A percentile compares a stretch with the other conserved stretches of the same genome.
Conservation (phyloP, 805 yeast genomes). For the Myxozyma nipponensis region DNA sequence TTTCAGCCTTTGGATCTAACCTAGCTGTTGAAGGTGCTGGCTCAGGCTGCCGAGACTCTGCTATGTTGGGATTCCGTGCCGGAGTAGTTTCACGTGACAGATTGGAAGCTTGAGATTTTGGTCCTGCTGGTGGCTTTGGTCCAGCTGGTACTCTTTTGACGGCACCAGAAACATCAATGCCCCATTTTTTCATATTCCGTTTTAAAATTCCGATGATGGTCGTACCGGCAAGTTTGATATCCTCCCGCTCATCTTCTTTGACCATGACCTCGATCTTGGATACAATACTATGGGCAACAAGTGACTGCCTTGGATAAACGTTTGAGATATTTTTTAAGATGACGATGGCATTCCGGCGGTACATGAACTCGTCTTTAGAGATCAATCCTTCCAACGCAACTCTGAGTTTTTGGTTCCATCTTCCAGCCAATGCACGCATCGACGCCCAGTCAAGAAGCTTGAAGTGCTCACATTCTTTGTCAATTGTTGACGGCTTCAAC, state of each 20-base stretch:
- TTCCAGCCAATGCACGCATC: slow-evolving; percentile 44
- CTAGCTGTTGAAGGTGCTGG: neutral
- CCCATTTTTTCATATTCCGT: slow-evolving; percentile 31
- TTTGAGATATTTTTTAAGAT: slow-evolving; percentile 63
- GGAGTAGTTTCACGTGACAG: neutral
- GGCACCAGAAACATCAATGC: slow-evolving; percentile 8
- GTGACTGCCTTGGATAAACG: slow-evolving; percentile 64
- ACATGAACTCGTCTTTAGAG: slow-evolving; percentile 60
- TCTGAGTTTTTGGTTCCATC: slow-evolving; percentile 54
- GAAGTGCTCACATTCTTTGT: slow-evolving; percentile 18
- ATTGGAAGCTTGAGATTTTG: neutral
- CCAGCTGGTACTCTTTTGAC: neutral
- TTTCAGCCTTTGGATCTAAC: neutral
- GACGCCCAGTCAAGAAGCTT: slow-evolving; percentile 35
- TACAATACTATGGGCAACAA: slow-evolving; percentile 56
- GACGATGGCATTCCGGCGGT: slow-evolving; percentile 73
- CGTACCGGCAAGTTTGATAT: slow-evolving; percentile 68
- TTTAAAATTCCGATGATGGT: slow-evolving; percentile 34
- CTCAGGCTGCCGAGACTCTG: neutral
- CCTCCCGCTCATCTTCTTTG: slow-evolving; percentile 63
- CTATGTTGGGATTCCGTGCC: neutral
- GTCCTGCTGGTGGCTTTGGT: neutral
- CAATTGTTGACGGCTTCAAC: slow-evolving; percentile 9
- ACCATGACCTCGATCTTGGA: slow-evolving; percentile 48
- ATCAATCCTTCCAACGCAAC: slow-evolving; percentile 45